These are phyloP conservation scores for Ichthyophthirius multifiliis DNA, from an alignment of 169 alveolate genomes.

Conservation along the genomic window DNA sequence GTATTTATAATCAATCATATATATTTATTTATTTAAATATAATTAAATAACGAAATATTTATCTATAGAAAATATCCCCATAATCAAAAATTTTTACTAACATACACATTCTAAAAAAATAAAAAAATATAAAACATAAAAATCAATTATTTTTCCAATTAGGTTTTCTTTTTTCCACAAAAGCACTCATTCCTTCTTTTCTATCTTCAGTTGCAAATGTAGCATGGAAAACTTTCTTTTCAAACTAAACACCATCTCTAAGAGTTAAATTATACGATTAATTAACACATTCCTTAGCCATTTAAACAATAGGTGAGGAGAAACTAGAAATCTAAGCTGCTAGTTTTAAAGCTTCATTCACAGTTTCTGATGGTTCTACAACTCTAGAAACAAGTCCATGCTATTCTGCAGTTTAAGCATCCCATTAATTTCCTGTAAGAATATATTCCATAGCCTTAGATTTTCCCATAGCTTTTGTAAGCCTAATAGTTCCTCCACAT, in stretches of 20 bases:
- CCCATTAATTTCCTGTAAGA: conserved; percentile 78
- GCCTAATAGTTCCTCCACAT: conserved; percentile 86
- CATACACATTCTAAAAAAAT: too few relatives aligned
- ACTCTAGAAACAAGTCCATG: conserved; percentile 82
- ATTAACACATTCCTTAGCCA: conserved; percentile 82
- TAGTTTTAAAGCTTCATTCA: conserved; percentile 73
- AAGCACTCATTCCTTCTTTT: conserved; percentile 88
- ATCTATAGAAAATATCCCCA: too few relatives aligned
- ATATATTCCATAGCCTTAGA: conserved; percentile 82
- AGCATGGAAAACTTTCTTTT: conserved; percentile 77
- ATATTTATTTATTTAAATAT: too few relatives aligned
- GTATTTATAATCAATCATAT: too few relatives aligned
- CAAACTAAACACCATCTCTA: conserved; percentile 73
- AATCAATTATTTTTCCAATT: conserved; percentile 76
- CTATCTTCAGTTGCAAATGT: conserved; percentile 83
- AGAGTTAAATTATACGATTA: conserved; percentile 69
- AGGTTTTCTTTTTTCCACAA: conserved; percentile 77
- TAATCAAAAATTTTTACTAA: too few relatives aligned
- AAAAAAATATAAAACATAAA: too few relatives aligned
- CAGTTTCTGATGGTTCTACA: conserved; percentile 54
- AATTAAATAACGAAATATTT: too few relatives aligned
- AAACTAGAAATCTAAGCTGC: conserved; percentile 77
- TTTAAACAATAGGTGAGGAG: conserved; percentile 65
- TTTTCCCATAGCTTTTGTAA: conserved; percentile 80
- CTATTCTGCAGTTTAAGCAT: conserved; percentile 77